phyloP scores from a whole-genome alignment of 2,329 filamentous ascomycete species.

The Cadophora sp. region DNA sequence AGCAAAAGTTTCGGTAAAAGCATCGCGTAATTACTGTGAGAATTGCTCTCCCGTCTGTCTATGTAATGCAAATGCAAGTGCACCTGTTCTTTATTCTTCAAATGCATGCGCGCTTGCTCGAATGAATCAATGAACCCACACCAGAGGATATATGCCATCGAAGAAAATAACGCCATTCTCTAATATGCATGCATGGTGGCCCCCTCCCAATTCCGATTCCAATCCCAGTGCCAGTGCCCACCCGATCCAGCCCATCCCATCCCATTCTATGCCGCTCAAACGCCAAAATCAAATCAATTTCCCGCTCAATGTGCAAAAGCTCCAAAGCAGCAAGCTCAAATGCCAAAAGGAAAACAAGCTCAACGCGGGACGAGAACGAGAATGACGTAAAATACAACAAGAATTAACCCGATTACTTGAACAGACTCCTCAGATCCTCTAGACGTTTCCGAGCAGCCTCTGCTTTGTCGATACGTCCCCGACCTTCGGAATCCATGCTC shows the following conservation, averaged over 20 bases:
- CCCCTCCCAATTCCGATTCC: background rate
- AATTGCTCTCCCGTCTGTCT: conserved; percentile 8
- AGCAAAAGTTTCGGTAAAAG: background rate
- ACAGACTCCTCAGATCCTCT: conserved; percentile 65
- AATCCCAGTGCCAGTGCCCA: background rate
- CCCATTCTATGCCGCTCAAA: background rate
- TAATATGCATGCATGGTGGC: background rate
- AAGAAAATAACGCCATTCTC: background rate
- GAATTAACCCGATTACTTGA: conserved; percentile 45
- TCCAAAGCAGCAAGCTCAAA: background rate
- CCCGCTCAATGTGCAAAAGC: background rate
- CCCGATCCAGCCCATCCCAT: background rate
- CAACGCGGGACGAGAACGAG: background rate
- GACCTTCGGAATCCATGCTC: conserved; percentile 70
- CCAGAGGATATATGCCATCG: conserved; percentile 1
- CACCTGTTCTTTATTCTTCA: background rate
- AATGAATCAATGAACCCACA: background rate
- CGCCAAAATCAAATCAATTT: background rate
- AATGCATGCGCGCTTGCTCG: background rate
- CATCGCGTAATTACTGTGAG: background rate
- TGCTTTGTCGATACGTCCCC: conserved; percentile 42
- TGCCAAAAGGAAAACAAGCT: background rate
- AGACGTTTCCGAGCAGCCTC: conserved; percentile 51
- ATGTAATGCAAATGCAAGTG: background rate
- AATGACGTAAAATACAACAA: background rate